A percentile compares a stretch with the other conserved stretches of the same genome.
These are phyloP conservation scores for Wickerhamiella lipophila DNA, from an alignment of 805 yeast species.

Conservation along the genomic window DNA sequence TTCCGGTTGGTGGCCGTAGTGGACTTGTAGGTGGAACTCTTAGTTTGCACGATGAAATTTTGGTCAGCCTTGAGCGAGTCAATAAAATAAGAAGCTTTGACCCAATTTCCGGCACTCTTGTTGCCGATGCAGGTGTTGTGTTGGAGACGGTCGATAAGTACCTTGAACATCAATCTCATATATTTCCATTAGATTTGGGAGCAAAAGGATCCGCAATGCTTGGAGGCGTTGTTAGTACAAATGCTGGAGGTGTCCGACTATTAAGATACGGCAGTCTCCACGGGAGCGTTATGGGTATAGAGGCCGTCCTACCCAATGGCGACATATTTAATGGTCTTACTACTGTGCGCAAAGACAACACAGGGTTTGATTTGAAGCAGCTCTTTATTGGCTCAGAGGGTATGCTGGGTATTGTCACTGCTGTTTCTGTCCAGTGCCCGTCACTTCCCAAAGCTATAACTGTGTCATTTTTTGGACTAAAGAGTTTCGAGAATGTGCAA, in stretches of 20 bases:
- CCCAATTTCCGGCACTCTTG: constrained; percentile 66
- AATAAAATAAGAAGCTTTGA: constrained; percentile 77
- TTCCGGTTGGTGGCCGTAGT: constrained; percentile 96
- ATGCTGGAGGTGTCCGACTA: constrained; percentile 88
- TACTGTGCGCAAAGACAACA: constrained; percentile 83
- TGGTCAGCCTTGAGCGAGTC: constrained; percentile 54
- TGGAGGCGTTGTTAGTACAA: constrained; percentile 90
- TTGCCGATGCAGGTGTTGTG: constrained; percentile 83
- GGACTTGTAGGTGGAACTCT: constrained; percentile 91
- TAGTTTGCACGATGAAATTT: constrained; percentile 84
- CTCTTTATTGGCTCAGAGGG: constrained; percentile 91
- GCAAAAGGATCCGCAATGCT: constrained; percentile 95
- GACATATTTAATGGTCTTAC: constrained; percentile 66
- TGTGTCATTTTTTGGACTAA: constrained; percentile 77
- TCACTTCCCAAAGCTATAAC: constrained; percentile 74
- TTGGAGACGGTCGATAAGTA: constrained; percentile 72
- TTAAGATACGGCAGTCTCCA: constrained; percentile 85
- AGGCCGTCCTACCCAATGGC: constrained; percentile 88
- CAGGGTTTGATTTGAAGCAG: constrained; percentile 89
- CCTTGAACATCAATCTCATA: constrained; percentile 68
- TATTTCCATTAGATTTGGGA: constrained; percentile 87
- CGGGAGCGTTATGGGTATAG: constrained; percentile 82
- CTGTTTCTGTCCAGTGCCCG: constrained; percentile 80
- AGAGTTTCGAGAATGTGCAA: constrained; percentile 72
- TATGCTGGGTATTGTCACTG: constrained; percentile 80